Base-by-base conservation (phyloP, 371 early-diverging fungal species). In the Fennellomyces sp. region DNA sequence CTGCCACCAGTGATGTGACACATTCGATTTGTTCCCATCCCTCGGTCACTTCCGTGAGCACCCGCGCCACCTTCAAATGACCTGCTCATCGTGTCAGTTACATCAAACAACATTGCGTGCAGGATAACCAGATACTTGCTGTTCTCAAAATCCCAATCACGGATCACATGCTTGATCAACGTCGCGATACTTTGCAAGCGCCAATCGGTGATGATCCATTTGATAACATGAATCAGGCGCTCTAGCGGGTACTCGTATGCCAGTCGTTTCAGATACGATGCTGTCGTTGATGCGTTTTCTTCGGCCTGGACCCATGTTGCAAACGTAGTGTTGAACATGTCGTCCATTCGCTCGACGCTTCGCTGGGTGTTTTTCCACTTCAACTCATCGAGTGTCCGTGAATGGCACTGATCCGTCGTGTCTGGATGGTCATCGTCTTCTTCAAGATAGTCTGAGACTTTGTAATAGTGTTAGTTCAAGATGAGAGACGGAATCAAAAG, bases 21-120 rank as follows among this genome's bases (percentile, higher is more conserved):
- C 17, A 45, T 45, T 45, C 45, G 8, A 45, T 45, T 45, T 45
- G 45, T 45, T 45, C 45, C 45, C 45, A 45, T 45, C 45, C 45
- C n/a, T 45, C 45, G 17, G 45, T 45, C 5, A 45, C 21, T 45
- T 45, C 45, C 23, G 23, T 19, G 23, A 45, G 45, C 45, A 45
- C 8, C 3, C 45, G 19, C n/a, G 45, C 45, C 21, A 45, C 45
- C 8, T 45, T 23, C n/a, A 45, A 45, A 45, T 45, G 45, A 23
- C 23, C 45, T 45, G 23, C 8, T 21, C 35, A 33, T n/a, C n/a
- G n/a, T n/a, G n/a, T n/a, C n/a, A n/a, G 35, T 33, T 33, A 33
- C 8, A 33, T 33, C 35, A 33, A 33, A 8, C 35, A 33, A 33
- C 13, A 13, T 8, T 33, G 35, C 35, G 13, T 33, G 35, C 8